Percentiles rank a stretch among this genome's conserved stretches.
Conservation (phyloP, 2,329 filamentous ascomycete genomes). For the Parascedosporium putredinis region DNA sequence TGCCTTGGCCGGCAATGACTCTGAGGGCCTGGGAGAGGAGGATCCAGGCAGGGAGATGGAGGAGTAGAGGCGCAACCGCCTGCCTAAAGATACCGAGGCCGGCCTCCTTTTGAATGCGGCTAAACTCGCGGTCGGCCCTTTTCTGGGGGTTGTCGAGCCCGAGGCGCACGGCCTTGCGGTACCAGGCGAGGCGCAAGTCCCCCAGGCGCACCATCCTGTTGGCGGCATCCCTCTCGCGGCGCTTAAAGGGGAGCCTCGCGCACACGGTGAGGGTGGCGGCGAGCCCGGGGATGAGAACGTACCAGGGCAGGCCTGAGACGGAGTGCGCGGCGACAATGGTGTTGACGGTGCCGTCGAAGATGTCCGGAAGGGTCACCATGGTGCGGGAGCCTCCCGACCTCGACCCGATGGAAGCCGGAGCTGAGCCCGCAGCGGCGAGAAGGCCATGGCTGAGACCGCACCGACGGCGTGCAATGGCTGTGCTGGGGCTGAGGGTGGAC, state of each 20-base stretch:
- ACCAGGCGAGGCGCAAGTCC: conserved; percentile 16
- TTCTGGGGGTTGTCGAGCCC: not conserved
- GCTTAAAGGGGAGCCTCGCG: conserved; percentile 35
- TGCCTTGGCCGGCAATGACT: conserved; percentile 14
- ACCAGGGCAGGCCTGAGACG: conserved; percentile 39
- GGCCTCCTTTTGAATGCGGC: conserved; percentile 19
- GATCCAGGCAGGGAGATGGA: conserved; percentile 17
- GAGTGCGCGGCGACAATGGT: conserved; percentile 33
- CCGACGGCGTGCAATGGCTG: not conserved
- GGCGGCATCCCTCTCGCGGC: conserved; percentile 26
- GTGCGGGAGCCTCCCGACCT: not conserved
- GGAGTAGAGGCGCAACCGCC: conserved; percentile 3
- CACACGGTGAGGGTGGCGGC: conserved; percentile 34
- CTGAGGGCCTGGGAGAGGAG: conserved; percentile 13
- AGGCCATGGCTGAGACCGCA: not conserved
- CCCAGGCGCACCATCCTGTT: conserved; percentile 14
- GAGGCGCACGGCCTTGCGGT: conserved; percentile 13
- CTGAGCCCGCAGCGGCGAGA: not conserved
- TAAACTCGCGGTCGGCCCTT: not conserved
- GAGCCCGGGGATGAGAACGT: conserved; percentile 40
- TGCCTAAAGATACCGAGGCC: conserved; percentile 12
- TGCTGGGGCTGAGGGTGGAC: not conserved
- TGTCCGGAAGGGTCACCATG: not conserved
- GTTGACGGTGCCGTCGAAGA: conserved; percentile 29
- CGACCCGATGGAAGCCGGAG: not conserved